phyloP scores from a whole-genome alignment of 768 basidiomycete genomes.

The Pulveroboletus ravenelii region DNA sequence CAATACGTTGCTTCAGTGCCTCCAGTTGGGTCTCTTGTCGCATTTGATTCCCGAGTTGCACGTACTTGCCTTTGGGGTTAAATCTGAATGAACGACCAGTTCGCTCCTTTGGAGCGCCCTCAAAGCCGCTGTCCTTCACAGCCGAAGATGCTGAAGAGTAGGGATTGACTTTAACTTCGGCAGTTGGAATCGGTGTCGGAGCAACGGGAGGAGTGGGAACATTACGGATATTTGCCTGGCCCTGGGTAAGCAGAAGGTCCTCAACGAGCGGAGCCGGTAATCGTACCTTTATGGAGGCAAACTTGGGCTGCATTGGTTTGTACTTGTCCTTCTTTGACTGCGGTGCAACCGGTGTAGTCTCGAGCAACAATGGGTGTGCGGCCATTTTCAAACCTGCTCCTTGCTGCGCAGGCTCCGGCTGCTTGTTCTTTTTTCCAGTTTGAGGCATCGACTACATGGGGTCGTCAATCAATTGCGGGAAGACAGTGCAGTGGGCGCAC shows the following conservation, averaged over 20 bases:
- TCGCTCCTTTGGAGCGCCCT: constrained; percentile 71
- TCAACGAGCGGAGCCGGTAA: not conserved
- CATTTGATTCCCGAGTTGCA: constrained; percentile 65
- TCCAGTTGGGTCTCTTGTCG: constrained; percentile 79
- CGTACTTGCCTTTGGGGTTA: constrained; percentile 90
- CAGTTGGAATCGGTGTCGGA: constrained; percentile 32
- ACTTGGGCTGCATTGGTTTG: constrained; percentile 99
- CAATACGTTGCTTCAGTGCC: constrained; percentile 87
- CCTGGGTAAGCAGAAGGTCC: not conserved
- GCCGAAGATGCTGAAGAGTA: constrained; percentile 54
- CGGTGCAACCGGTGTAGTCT: constrained; percentile 46
- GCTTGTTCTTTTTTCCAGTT: constrained; percentile 48
- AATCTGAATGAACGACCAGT: constrained; percentile 72
- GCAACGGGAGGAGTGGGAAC: constrained; percentile 56
- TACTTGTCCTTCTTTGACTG: constrained; percentile 88
- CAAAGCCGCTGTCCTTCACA: constrained; percentile 60
- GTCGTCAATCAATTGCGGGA: not conserved
- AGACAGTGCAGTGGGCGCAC: constrained; percentile 36
- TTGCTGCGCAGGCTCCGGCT: constrained; percentile 64
- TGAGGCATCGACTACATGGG: constrained; percentile 47
- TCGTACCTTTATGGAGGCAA: constrained; percentile 84
- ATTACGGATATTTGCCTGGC: constrained; percentile 72
- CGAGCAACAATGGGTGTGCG: constrained; percentile 81
- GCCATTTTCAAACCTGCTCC: constrained; percentile 87
- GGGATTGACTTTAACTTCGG: constrained; percentile 61